phyloP scores from a whole-genome alignment of 768 basidiomycete species.

The Mycena galericulata region DNA sequence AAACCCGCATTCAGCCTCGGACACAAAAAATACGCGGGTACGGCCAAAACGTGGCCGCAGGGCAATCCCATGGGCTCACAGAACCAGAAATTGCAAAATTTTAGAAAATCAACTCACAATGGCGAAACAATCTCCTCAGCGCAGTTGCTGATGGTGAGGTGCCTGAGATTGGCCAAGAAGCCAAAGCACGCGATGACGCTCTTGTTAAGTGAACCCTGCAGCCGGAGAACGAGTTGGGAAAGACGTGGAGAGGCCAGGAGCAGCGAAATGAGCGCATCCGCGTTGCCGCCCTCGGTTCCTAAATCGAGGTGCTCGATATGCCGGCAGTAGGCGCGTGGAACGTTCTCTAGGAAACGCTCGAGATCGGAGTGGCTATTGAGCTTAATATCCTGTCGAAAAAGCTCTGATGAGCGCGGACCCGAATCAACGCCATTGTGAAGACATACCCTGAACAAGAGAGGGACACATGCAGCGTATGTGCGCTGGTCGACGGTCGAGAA shows the following conservation, averaged over 20 bases:
- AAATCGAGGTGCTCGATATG: slow-evolving; percentile 68
- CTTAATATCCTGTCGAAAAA: slow-evolving; percentile 57
- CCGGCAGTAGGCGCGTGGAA: slow-evolving; percentile 65
- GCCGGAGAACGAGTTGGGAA: slow-evolving; percentile 57
- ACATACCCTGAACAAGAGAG: slow-evolving; percentile 69
- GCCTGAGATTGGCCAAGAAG: slow-evolving; percentile 54
- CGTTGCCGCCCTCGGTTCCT: slow-evolving; percentile 46
- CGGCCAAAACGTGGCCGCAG: too few species aligned
- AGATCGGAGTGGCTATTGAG: slow-evolving; percentile 62
- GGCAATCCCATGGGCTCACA: not conserved
- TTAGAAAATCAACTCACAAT: slow-evolving; percentile 51
- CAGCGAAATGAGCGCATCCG: slow-evolving; percentile 63
- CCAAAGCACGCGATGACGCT: slow-evolving; percentile 63
- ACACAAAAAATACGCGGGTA: too few species aligned
- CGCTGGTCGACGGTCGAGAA: slow-evolving; percentile 63
- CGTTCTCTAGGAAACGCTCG: slow-evolving; percentile 63
- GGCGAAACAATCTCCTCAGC: slow-evolving; percentile 55
- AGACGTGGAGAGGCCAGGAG: slow-evolving; percentile 64
- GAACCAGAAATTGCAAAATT: slow-evolving; percentile 5
- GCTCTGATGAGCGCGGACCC: slow-evolving; percentile 28
- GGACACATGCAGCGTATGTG: slow-evolving; percentile 67
- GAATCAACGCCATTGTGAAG: slow-evolving; percentile 18
- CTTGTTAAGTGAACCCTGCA: slow-evolving; percentile 63
- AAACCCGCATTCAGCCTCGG: too few species aligned
- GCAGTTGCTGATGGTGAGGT: slow-evolving; percentile 61